phyloP scores from a whole-genome alignment of 345 rosid genomes.

The Barbarea vulgaris region DNA sequence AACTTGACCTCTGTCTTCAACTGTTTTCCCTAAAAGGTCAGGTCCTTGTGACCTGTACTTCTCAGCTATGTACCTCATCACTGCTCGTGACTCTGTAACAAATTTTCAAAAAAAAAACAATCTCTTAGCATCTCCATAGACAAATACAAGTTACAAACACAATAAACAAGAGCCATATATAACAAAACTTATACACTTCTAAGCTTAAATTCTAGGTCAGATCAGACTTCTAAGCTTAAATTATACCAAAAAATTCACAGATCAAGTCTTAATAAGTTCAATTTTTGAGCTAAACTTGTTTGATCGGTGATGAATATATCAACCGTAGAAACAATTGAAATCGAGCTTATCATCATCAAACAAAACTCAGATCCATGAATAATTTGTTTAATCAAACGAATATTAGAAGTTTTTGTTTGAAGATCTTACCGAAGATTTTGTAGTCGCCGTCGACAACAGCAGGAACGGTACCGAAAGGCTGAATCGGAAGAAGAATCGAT shows the following conservation, averaged over 20 bases:
- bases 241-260: background rate
- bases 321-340: background rate
- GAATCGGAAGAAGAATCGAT: conserved; percentile 1
- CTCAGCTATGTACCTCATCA: conserved; percentile 67
- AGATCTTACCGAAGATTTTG: conserved; percentile 56
- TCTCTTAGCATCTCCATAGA: background rate
- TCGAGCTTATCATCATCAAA: background rate
- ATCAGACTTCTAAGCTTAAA: background rate
- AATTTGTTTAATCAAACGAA: background rate
- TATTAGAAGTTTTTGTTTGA: background rate
- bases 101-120: background rate
- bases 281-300: background rate
- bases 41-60: conserved; percentile 56
- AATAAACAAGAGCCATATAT: background rate
- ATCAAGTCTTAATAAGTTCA: background rate
- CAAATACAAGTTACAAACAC: background rate
- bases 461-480: conserved; percentile 79
- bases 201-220: background rate
- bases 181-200: conserved; percentile 1
- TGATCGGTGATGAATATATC: background rate
- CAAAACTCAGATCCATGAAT: background rate
- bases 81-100: conserved; percentile 66
- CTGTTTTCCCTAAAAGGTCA: conserved; percentile 41
- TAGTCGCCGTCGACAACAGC: conserved; percentile 74
- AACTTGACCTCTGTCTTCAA: conserved; percentile 52